Evolutionary conservation across 352 stramenopile species (phyloP).

Genomic region (Phytopythium mirpurense): DNA sequence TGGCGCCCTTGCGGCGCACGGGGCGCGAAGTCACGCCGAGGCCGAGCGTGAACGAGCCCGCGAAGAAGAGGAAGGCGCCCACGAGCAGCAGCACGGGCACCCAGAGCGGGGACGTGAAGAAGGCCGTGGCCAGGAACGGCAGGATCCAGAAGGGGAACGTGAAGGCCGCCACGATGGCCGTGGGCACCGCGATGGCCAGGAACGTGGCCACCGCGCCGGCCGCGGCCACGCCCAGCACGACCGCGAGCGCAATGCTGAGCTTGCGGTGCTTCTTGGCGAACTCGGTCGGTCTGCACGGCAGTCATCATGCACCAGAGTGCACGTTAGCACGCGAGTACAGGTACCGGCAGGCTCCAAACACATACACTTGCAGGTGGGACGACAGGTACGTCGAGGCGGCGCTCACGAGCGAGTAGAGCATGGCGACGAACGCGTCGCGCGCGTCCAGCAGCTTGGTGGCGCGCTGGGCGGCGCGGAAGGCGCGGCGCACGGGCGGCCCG

Average conservation of each 20-base stretch:
- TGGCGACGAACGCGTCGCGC: slow-evolving; percentile 57
- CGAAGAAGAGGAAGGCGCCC: slow-evolving; percentile 57
- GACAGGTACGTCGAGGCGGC: slow-evolving; percentile 21
- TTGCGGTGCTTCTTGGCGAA: slow-evolving; percentile 76
- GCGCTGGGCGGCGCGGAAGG: slow-evolving; percentile 68
- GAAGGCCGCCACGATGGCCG: slow-evolving; percentile 58
- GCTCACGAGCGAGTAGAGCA: slow-evolving; percentile 36
- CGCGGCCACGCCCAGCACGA: slow-evolving; percentile 41
- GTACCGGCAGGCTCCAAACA: too few species aligned
- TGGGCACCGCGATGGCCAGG: slow-evolving; percentile 64
- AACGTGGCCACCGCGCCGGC: slow-evolving; percentile 54
- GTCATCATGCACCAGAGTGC: too few species aligned
- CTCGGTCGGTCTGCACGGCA: slow-evolving; percentile 39
- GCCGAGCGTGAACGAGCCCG: slow-evolving; percentile 66
- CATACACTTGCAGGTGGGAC: slow-evolving; percentile 43
- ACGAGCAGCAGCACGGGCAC: slow-evolving; percentile 61
- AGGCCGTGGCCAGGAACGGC: slow-evolving; percentile 61
- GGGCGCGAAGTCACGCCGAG: slow-evolving; percentile 69
- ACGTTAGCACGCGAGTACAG: too few species aligned
- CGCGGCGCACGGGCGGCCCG: slow-evolving; percentile 68
- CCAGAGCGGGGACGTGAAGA: slow-evolving; percentile 81
- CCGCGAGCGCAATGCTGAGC: slow-evolving; percentile 53
- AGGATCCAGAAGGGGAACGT: slow-evolving; percentile 86
- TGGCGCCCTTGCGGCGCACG: slow-evolving; percentile 69
- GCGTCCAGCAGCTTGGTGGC: slow-evolving; percentile 69